A percentile compares a stretch with the other conserved stretches of the same genome.
Evolutionary conservation across 1,284 basidiomycete species (phyloP).

Genomic region (Sphagnurus paluster): DNA sequence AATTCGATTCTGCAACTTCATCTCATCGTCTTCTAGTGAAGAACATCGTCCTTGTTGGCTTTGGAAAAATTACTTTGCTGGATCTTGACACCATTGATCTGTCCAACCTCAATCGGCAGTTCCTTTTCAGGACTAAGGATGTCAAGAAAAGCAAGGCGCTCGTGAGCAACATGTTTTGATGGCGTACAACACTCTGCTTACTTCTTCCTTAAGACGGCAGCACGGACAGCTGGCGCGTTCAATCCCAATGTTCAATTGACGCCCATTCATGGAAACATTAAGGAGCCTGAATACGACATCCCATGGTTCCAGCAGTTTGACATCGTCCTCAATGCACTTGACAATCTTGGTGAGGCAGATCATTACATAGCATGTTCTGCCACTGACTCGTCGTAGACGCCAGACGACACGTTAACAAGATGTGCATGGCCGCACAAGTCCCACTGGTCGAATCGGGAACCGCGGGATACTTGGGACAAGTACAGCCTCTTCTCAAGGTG

Average conservation of each 20-base stretch:
- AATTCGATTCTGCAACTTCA: background rate
- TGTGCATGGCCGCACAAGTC: slow-evolving; percentile 91
- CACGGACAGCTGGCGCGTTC: slow-evolving; percentile 86
- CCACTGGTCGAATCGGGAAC: slow-evolving; percentile 97
- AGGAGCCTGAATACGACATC: slow-evolving; percentile 89
- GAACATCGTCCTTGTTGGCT: slow-evolving; percentile 92
- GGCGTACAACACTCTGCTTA: slow-evolving; percentile 6
- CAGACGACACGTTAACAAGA: slow-evolving; percentile 91
- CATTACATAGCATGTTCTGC: background rate
- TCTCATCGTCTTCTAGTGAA: slow-evolving; percentile 67
- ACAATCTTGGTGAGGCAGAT: slow-evolving; percentile 80
- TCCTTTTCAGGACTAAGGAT: slow-evolving; percentile 96
- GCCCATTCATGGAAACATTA: slow-evolving; percentile 95
- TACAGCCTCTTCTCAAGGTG: slow-evolving; percentile 76
- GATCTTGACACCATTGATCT: slow-evolving; percentile 99
- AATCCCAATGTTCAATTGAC: slow-evolving; percentile 89
- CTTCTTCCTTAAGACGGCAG: slow-evolving; percentile 67
- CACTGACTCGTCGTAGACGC: slow-evolving; percentile 56
- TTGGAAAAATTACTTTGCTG: slow-evolving; percentile 89
- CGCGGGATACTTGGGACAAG: slow-evolving; percentile 91
- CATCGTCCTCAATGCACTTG: slow-evolving; percentile 93
- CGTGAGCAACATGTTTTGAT: slow-evolving; percentile 40
- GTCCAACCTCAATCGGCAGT: slow-evolving; percentile 97
- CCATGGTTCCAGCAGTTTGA: slow-evolving; percentile 91
- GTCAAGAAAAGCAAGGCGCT: slow-evolving; percentile 96